Base-by-base conservation (phyloP, 1,139 yeast species). In the Yamadazyma conglobata region DNA sequence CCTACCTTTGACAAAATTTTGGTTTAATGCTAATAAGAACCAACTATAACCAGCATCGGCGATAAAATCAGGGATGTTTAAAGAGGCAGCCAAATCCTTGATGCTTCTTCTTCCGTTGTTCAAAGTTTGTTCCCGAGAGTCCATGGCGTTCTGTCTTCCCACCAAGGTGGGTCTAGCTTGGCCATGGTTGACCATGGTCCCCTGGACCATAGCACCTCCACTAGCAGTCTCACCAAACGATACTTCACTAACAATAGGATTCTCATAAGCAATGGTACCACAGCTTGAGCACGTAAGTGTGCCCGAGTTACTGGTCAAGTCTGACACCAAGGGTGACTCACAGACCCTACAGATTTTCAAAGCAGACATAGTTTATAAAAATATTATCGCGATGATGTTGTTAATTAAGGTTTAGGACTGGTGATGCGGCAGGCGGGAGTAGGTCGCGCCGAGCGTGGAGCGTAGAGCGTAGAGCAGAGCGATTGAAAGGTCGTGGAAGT, bases 181-280 rank as follows among this genome's bases (percentile, higher is more conserved):
- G 50, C 87, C 97, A 0, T 87, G 82, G 24, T 88, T 86, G 25
- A 91, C 81, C 71, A 86, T 89, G 24, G 94, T 78, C 49, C 99
- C 99, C 44, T 88, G 95, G 2, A 91, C 96, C 37, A 85, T 77
- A 20, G 98, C 96, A 7, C 95, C 97, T 43, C 99, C 99, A 16
- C 82, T 71, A 9, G 95, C 73, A 3, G 88, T 74, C 50, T 93
- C 99, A 24, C 94, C 94, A 60, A 89, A 91, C 13, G 93, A 86
- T 35, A 93, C 93, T 53, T 93, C 98, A 15, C 95, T 79, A 16
- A 93, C 97, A 46, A 91, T 89, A 18, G 95, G 95, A 48, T 88
- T 85, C 53, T 89, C 97, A 46, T 87, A 95, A 33, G 76, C 74
- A 23, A 91, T 97, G 15, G 78, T 64, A 53, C 97, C 96, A 73